phyloP scores from a whole-genome alignment of 306 rosid genomes.

The Dryas octopetala region DNA sequence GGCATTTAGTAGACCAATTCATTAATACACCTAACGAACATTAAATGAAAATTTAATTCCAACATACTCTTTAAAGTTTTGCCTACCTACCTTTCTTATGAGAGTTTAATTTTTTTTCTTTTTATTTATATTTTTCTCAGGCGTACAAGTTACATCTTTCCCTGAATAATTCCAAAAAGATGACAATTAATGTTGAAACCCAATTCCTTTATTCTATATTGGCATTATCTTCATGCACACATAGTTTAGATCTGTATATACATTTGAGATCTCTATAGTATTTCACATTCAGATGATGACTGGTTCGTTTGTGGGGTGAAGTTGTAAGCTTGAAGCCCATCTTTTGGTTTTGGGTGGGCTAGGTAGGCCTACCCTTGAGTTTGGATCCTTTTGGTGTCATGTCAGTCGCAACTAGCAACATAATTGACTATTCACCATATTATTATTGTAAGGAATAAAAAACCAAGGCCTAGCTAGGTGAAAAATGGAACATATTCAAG shows the following conservation, averaged over 20 bases:
- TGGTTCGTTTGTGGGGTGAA: too few relatives aligned
- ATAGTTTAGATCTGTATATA: background rate
- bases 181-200: background rate
- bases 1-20: slow-evolving; percentile 65
- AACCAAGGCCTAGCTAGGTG: too few relatives aligned
- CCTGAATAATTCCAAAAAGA: background rate
- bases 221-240: background rate
- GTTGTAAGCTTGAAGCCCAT: background rate
- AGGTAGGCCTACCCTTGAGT: background rate
- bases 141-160: background rate
- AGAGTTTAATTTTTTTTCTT: slow-evolving; percentile 52
- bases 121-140: background rate
- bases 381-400: background rate
- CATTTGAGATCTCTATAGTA: background rate
- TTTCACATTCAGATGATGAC: background rate
- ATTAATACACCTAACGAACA: slow-evolving; percentile 74
- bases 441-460: too few relatives aligned
- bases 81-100: slow-evolving; percentile 61
- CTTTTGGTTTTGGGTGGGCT: background rate
- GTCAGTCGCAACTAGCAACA: background rate
- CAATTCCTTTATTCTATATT: background rate
- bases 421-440: background rate
- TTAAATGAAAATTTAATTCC: slow-evolving; percentile 63
- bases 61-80: slow-evolving; percentile 56
- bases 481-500: too few relatives aligned